Conservation (phyloP, 2,329 filamentous ascomycete genomes). For the Ceratocystis papillata region DNA sequence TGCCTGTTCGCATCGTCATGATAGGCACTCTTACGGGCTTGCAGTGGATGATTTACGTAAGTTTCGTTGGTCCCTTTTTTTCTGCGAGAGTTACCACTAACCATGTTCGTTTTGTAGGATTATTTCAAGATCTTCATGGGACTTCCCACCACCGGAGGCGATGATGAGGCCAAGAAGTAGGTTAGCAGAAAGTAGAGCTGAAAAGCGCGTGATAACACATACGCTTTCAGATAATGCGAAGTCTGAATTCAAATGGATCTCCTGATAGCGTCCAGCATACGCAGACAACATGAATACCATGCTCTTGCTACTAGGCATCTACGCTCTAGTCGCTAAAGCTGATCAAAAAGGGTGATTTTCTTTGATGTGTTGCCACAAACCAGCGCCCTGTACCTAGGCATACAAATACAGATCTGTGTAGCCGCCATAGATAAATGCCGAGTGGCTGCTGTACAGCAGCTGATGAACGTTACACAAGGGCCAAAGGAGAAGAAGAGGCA, state of each 20-base stretch:
- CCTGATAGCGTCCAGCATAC: no score
- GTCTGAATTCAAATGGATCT: no score
- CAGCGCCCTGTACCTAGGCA: no score
- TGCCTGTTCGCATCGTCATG: constrained; percentile 81
- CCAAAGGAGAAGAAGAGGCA: no score
- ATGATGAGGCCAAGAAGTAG: constrained; percentile 39
- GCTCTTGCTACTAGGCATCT: no score
- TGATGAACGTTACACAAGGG: background rate
- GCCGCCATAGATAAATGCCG: background rate
- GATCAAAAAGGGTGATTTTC: no score
- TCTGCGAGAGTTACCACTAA: constrained; percentile 24
- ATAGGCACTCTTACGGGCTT: constrained; percentile 70
- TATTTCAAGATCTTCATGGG: constrained; percentile 89
- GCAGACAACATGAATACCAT: no score
- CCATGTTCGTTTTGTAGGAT: constrained; percentile 39
- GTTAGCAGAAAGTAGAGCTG: background rate
- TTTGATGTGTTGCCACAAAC: no score
- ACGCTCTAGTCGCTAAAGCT: no score
- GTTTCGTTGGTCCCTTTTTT: constrained; percentile 27
- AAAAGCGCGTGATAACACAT: background rate
- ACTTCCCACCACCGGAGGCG: constrained; percentile 68
- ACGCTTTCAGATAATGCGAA: background rate
- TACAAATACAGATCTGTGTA: no score
- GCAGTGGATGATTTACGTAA: constrained; percentile 87
- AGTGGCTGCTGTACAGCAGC: background rate